Base-by-base conservation (phyloP, 2,329 filamentous ascomycete species). In the Ascomycota sp. region DNA sequence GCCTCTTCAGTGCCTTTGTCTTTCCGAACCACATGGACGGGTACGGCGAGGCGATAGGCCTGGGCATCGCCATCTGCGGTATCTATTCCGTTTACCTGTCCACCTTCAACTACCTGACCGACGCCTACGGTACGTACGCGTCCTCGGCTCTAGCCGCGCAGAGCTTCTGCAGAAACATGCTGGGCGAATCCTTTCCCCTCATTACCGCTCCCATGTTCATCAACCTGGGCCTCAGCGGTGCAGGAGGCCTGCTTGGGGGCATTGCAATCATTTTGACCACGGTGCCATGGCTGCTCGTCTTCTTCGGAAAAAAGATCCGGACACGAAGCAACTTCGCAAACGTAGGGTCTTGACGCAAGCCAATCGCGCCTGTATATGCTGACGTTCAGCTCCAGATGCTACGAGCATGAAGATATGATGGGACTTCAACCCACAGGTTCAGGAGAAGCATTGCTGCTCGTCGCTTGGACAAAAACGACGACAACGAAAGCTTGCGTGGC, bases 51-150 rank as follows among this genome's bases (percentile, higher is more conserved):
- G 47, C 50, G 0, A 51, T 86, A 3, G 75, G 71, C 1, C 61
- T 93, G 22, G 69, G 63, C 0, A 66, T 82, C 34, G 74, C 81
- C 0, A 86, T 78, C 0, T 78, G 86, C 59, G 76, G 85, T 20
- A 91, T 94, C 38, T 86, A 81, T 48, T 75, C 70, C 25, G 71
- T 94, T 23, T 91, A 91, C 45, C 63, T 94, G 1, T 75, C 83
- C 3, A 79, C 82, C 0, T 93, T 94, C 56, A 94, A 94, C 47
- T 94, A 92, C 41, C 63, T 94, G 2, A 82, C 83, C 13, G 85
- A 94, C 45, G 75, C 75, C 2, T 94, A 93, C 49, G 76, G 83
- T 45, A 61, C 67, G 3, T 93, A 86, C 42, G 81, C 85, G 0
- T 82, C 75, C 24, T 89, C 79, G 1, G 83, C 85, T 0, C 57